phyloP scores from a whole-genome alignment of 2,329 filamentous ascomycete species.

The Cercospora sojina region DNA sequence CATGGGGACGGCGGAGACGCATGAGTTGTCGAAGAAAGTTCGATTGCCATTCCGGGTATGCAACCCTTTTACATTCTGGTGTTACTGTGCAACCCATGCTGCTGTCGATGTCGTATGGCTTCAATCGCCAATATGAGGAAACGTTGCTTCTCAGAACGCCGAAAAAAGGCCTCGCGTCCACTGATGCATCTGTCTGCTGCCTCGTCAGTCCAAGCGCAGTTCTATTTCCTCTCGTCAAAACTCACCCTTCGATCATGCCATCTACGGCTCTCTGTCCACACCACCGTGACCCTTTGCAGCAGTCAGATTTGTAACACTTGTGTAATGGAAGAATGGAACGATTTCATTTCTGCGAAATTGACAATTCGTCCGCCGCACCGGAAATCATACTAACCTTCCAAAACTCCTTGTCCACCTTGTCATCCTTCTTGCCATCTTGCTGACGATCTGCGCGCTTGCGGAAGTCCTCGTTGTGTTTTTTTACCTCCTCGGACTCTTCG shows the following conservation, averaged over 20 bases:
- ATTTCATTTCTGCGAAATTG: background rate
- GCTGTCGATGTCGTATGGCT: slow-evolving; percentile 4
- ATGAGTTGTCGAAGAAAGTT: background rate
- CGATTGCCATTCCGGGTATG: background rate
- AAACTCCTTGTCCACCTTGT: slow-evolving; percentile 11
- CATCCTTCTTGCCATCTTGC: slow-evolving; percentile 19
- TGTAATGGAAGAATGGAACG: background rate
- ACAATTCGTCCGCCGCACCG: slow-evolving; percentile 2
- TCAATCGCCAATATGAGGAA: background rate
- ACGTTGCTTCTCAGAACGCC: background rate
- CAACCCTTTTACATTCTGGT: slow-evolving; percentile 7
- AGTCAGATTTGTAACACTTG: slow-evolving; percentile 3
- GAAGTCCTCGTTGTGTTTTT: slow-evolving; percentile 43
- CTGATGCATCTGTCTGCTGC: background rate
- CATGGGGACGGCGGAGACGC: background rate
- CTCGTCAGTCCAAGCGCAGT: background rate
- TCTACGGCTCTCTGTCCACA: background rate
- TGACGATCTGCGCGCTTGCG: slow-evolving; percentile 44
- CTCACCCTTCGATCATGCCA: background rate
- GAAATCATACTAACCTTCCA: slow-evolving; percentile 10
- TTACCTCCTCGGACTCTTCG: slow-evolving; percentile 16
- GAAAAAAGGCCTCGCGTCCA: background rate
- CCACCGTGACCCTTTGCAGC: background rate
- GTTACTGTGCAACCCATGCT: slow-evolving; percentile 9
- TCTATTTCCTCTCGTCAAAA: background rate